Conservation (phyloP, 2,329 filamentous ascomycete genomes). For the Diaporthe capsici region DNA sequence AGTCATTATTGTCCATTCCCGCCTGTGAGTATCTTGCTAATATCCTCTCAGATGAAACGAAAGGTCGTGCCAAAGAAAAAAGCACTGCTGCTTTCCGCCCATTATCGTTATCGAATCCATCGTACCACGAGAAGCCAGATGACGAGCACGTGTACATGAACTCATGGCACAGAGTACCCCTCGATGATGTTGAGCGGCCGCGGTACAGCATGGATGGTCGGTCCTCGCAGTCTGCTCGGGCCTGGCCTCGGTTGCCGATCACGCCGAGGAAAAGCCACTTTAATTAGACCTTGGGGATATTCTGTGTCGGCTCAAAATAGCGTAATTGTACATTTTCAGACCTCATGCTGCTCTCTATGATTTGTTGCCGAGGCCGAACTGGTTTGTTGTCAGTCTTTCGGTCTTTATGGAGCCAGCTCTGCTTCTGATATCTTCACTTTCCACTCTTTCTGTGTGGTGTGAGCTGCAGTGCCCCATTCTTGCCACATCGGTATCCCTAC, state of each 20-base stretch:
- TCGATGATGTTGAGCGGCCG: slow-evolving; percentile 20
- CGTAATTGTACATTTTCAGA: neutral
- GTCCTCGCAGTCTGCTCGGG: neutral
- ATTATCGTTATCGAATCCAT: neutral
- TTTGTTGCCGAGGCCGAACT: neutral
- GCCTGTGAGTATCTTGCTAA: neutral
- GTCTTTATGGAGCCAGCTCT: neutral
- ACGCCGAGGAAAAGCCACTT: slow-evolving; percentile 25
- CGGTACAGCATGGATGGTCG: slow-evolving; percentile 20
- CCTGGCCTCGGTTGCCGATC: slow-evolving; percentile 13
- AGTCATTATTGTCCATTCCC: fast-evolving
- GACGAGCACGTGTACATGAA: slow-evolving; percentile 10
- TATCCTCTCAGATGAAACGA: neutral
- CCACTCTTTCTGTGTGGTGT: neutral
- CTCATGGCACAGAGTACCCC: slow-evolving; percentile 9
- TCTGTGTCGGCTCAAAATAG: neutral
- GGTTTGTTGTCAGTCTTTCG: neutral
- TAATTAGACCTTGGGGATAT: neutral
- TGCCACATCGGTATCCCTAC: neutral
- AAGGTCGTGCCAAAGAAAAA: slow-evolving; percentile 27
- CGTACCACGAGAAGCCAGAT: slow-evolving; percentile 15
- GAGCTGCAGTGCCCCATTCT: neutral
- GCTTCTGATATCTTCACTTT: neutral
- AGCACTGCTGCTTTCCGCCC: neutral
- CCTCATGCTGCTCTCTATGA: no score